Evolutionary conservation across 129 eudicot species (phyloP), one percentile per base, ranked within the genome.

Genomic region (Daucus carota): DNA sequence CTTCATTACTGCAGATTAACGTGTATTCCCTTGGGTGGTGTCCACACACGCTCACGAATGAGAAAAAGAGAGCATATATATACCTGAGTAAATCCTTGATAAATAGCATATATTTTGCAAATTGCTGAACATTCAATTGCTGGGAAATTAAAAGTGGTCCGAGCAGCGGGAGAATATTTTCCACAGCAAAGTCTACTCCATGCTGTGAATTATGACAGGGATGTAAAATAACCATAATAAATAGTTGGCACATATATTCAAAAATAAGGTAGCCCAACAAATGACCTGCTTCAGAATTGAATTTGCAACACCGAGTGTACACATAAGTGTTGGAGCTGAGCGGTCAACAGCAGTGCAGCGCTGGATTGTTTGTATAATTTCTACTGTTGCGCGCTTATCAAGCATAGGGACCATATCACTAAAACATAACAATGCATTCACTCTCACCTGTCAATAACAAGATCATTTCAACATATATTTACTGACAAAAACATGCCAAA

Each of bases 311-410:
- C 92, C 91, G 71, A 94, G 98, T 70, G 97, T 94, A 69, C 96
- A 91, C 98, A 94, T 91, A 66, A 94, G 98, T 69, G 98, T 94
- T 81, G 97, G 97, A 70, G 97, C 90, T 60, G 97, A 94, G 76
- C 85, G 96, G 66, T 94, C 98, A 76, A 94, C 98, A 43, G 97
- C 86, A 50, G 98, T 91, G 77, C 98, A 94, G 65, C 97, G 89
- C 67, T 87, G 93, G 73, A 94, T 83, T 24, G 97, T 94, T 75
- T 89, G 98, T 72, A 94, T 80, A 70, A 94, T 83, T 15, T 87
- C 97, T 79, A 89, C 45, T 43, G 81, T 80, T 36, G 93, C 87
- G 31, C 70, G 87, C 83, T 91, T 91, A 77, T 94, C 98, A 77
- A 94, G 92, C 70, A 85, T 78, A 62, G 75, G 80, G 73, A 91